A percentile compares a stretch with the other conserved stretches of the same genome.
phyloP scores from a whole-genome alignment of 768 basidiomycete genomes.

The Chalciporus chontae region DNA sequence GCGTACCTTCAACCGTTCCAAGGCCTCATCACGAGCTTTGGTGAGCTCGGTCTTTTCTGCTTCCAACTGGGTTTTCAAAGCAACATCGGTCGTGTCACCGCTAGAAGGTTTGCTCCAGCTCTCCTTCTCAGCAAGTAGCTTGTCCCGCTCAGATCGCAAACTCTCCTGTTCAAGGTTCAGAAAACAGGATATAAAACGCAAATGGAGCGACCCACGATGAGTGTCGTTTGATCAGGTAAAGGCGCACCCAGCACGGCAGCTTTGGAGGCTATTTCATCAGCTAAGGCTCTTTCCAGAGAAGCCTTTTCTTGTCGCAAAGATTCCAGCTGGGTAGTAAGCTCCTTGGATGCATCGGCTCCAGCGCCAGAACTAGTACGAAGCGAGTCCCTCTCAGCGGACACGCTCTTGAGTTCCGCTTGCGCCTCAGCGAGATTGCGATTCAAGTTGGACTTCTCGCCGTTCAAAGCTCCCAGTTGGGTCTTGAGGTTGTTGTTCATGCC shows the following conservation, averaged over 20 bases:
- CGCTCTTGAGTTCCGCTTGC: slow-evolving; percentile 27
- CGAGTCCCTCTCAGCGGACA: slow-evolving; percentile 28
- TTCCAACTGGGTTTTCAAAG: slow-evolving; percentile 45
- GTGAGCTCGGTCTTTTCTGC: slow-evolving; percentile 56
- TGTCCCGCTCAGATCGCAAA: slow-evolving; percentile 58
- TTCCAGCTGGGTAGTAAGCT: slow-evolving; percentile 34
- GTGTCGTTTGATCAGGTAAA: slow-evolving; percentile 21
- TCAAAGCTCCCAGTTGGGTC: slow-evolving; percentile 22
- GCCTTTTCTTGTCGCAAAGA: slow-evolving; percentile 37
- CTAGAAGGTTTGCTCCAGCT: slow-evolving; percentile 25
- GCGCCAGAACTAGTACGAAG: slow-evolving; percentile 16
- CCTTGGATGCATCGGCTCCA: slow-evolving; percentile 23
- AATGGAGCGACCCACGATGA: slow-evolving; percentile 30
- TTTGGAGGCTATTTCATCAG: slow-evolving; percentile 34
- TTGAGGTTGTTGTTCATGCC: slow-evolving; percentile 24
- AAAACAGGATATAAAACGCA: not conserved
- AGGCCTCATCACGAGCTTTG: slow-evolving; percentile 58
- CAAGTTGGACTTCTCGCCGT: slow-evolving; percentile 28
- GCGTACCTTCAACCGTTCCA: slow-evolving; percentile 54
- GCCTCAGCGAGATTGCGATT: slow-evolving; percentile 25
- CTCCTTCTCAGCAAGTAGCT: slow-evolving; percentile 58
- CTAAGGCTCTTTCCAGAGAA: slow-evolving; percentile 36
- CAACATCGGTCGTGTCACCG: slow-evolving; percentile 28
- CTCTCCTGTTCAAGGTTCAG: slow-evolving; percentile 38
- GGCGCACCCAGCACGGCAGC: slow-evolving; percentile 9